phyloP scores from a whole-genome alignment of 73 alveolate genomes.

The Paramecium sexaurelia region DNA sequence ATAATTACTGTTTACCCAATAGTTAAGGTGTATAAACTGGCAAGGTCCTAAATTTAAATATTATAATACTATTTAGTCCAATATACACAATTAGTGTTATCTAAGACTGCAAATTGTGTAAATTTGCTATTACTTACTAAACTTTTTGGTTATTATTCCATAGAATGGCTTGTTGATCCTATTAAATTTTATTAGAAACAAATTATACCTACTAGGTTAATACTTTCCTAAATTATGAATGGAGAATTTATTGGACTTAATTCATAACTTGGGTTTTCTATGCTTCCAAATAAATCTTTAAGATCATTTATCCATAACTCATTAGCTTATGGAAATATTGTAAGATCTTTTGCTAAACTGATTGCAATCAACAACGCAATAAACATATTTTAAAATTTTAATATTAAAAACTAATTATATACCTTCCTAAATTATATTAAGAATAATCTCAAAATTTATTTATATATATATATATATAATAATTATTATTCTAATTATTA shows the following conservation, averaged over 20 bases:
- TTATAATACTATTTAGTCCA: neutral
- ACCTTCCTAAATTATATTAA: neutral
- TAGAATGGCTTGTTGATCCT: neutral
- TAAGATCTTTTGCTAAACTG: neutral
- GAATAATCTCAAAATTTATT: neutral
- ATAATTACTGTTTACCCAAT: neutral
- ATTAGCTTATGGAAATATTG: neutral
- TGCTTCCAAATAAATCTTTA: neutral
- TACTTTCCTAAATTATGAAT: neutral
- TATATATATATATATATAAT: neutral
- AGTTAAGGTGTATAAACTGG: neutral
- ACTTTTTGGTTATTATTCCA: neutral
- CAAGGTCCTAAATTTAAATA: neutral
- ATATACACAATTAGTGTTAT: neutral
- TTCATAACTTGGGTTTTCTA: neutral
- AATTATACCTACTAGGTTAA: neutral
- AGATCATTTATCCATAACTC: neutral
- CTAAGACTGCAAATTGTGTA: neutral
- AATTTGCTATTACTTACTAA: neutral
- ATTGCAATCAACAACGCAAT: neutral
- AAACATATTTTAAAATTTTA: neutral
- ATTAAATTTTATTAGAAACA: neutral
- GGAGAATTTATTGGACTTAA: neutral
- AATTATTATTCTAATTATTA: neutral
- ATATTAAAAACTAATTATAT: neutral